These are phyloP conservation scores for Niveomyces coronatus DNA, from an alignment of 2,329 filamentous ascomycete genomes.

Conservation along the genomic window DNA sequence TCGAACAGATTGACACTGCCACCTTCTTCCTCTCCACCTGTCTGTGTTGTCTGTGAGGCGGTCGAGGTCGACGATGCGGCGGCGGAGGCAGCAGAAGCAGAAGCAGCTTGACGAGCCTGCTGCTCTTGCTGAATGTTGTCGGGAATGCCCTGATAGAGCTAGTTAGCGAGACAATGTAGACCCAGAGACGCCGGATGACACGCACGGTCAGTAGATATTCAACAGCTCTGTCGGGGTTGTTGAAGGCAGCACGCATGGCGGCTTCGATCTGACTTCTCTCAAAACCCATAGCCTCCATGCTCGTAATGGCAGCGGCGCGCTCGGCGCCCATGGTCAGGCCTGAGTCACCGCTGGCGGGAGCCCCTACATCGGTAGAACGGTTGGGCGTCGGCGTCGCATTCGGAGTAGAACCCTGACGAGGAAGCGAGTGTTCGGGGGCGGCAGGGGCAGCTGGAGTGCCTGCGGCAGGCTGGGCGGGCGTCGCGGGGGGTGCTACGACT, in stretches of 20 bases:
- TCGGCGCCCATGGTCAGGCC: conserved; percentile 77
- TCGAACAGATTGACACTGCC: conserved; percentile 84
- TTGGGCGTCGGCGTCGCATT: conserved; percentile 37
- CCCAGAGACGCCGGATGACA: conserved; percentile 15
- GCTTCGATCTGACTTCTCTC: conserved; percentile 77
- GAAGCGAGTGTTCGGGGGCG: conserved; percentile 26
- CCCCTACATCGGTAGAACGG: conserved; percentile 42
- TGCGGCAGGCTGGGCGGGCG: conserved; percentile 43
- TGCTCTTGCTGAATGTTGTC: conserved; percentile 70
- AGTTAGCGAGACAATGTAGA: too few relatives aligned
- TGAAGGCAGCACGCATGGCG: conserved; percentile 92
- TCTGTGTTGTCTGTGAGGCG: conserved; percentile 28
- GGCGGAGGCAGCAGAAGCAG: conserved; percentile 34
- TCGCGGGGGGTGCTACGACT: conserved; percentile 46
- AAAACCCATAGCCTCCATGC: conserved; percentile 98
- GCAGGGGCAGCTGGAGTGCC: conserved; percentile 50
- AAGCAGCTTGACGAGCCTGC: conserved; percentile 35
- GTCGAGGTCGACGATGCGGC: conserved; percentile 31
- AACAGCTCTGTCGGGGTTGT: conserved; percentile 93
- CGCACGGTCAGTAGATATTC: conserved; percentile 85
- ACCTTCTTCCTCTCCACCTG: conserved; percentile 44
- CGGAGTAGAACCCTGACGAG: conserved; percentile 37
- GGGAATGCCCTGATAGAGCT: conserved; percentile 66
- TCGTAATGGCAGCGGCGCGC: conserved; percentile 69
- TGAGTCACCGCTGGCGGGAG: conserved; percentile 36